These are phyloP conservation scores for Trypanosomatidae sp. DNA, from an alignment of 208 protist species.

Conservation along the genomic window DNA sequence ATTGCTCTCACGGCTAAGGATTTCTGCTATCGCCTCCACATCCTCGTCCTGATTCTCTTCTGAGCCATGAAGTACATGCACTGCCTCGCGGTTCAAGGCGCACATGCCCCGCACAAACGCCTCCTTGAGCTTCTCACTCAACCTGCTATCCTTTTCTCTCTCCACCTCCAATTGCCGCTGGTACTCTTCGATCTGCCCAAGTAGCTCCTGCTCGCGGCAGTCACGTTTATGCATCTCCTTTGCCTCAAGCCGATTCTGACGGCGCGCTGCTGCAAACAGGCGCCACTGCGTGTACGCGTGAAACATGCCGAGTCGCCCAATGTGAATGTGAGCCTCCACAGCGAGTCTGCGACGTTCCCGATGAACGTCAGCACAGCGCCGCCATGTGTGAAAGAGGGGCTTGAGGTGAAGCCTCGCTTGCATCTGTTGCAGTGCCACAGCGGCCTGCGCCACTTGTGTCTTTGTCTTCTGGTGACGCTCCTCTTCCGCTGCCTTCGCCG, in stretches of 20 bases:
- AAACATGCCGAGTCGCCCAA: slow-evolving; percentile 13
- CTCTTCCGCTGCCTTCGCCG: neutral
- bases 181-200: slow-evolving; percentile 39
- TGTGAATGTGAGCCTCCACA: slow-evolving; percentile 5
- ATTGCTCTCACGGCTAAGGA: slow-evolving; percentile 35
- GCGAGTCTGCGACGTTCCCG: slow-evolving; percentile 19
- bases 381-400: slow-evolving; percentile 38
- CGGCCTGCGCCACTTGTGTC: slow-evolving; percentile 2
- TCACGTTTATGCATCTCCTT: slow-evolving; percentile 25
- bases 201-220: slow-evolving; percentile 46
- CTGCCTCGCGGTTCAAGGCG: slow-evolving; percentile 90
- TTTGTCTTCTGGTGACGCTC: slow-evolving; percentile 5
- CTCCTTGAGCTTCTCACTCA: slow-evolving; percentile 71
- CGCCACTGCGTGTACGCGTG: slow-evolving; percentile 62
- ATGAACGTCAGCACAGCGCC: slow-evolving; percentile 20
- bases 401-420: slow-evolving; percentile 1
- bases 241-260: slow-evolving; percentile 26
- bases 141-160: slow-evolving; percentile 31
- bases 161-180: slow-evolving; percentile 30
- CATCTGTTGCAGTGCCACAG: slow-evolving; percentile 4
- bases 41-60: slow-evolving; percentile 37
- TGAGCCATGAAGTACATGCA: slow-evolving; percentile 69
- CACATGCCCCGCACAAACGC: slow-evolving; percentile 88
- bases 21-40: slow-evolving; percentile 49
- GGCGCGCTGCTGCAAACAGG: slow-evolving; percentile 43